Base-by-base conservation (phyloP, 2,329 filamentous ascomycete species). In the Coleophoma cylindrospora region DNA sequence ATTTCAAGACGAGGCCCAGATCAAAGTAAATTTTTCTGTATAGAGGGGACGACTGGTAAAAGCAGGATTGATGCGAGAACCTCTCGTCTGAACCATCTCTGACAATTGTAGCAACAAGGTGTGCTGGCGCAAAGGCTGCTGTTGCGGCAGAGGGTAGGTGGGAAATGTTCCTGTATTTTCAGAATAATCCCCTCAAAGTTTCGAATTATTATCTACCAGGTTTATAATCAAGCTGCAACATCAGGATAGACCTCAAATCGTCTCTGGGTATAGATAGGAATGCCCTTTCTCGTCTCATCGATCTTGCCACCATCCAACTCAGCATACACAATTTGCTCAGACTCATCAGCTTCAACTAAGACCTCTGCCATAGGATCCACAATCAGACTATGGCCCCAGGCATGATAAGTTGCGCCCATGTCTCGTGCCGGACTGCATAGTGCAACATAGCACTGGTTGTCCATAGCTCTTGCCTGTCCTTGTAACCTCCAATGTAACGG, bases 191-290 rank as follows among this genome's bases (percentile, higher is more conserved):
- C 27, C 7, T 27, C 27, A 27, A 10, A 27, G 2, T 27, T 27
- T 27, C 4, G 2, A 27, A 27, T 27, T 27, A 27, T 27, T 2
- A 27, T 6, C 2, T 27, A 5, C 9, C 9, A 27, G 6, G 6
- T 27, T 27, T 3, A 27, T 27, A 27, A 27, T 27, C 27, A 27
- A 27, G 27, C 27, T 27, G 27, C 27, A 27, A 99, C 83, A 74
- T 99, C 91, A 0, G 90, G 87, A 68, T 99, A 99, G 17, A 99
- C 87, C 68, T 99, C 94, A 66, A 96, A 99, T 58, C 94, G 77
- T 62, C 94, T 79, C 76, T 99, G 94, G 15, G 77, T 79, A 61
- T 84, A 83, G 48, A 97, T 75, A 2, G 94, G 94, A 58, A 99
- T 96, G 6, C 86, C 86, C 67, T 80, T 89, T 66, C 92, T 81